Evolutionary conservation across 2,329 filamentous ascomycete genomes (phyloP).

Genomic region (Amauroascus niger): DNA sequence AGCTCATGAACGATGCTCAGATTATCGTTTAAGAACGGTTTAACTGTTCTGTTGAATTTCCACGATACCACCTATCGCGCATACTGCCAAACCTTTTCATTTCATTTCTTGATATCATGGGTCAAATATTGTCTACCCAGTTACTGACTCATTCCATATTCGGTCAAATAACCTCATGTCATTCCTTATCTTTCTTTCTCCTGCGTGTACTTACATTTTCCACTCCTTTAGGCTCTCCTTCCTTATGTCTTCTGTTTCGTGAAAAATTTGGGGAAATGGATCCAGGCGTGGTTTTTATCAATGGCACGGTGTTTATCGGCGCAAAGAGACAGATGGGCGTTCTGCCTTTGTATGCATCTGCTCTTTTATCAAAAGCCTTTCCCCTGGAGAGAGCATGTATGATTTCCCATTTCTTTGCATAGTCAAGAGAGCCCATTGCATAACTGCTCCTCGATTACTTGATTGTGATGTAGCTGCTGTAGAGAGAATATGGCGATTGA

Average conservation of each 20-base stretch:
- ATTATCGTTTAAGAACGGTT: background rate
- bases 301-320: slow-evolving; percentile 8
- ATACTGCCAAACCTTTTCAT: slow-evolving; percentile 2
- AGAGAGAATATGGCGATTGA: background rate
- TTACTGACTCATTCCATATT: background rate
- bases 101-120: slow-evolving; percentile 2
- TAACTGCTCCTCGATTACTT: background rate
- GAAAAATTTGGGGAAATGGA: background rate
- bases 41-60: background rate
- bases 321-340: slow-evolving; percentile 3
- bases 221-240: background rate
- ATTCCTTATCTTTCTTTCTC: background rate
- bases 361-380: slow-evolving; percentile 1
- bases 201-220: background rate
- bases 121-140: background rate
- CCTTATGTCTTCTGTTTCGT: background rate
- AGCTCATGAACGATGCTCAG: background rate
- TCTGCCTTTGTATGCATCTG: background rate
- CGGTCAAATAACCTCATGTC: background rate
- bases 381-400: background rate
- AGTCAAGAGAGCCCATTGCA: background rate
- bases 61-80: background rate
- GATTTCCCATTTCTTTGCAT: background rate
- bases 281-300: background rate
- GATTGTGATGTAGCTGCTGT: background rate